A percentile compares a stretch with the other conserved stretches of the same genome.
Evolutionary conservation across 208 protist species (phyloP).

Genomic region (Phytomonas francai): DNA sequence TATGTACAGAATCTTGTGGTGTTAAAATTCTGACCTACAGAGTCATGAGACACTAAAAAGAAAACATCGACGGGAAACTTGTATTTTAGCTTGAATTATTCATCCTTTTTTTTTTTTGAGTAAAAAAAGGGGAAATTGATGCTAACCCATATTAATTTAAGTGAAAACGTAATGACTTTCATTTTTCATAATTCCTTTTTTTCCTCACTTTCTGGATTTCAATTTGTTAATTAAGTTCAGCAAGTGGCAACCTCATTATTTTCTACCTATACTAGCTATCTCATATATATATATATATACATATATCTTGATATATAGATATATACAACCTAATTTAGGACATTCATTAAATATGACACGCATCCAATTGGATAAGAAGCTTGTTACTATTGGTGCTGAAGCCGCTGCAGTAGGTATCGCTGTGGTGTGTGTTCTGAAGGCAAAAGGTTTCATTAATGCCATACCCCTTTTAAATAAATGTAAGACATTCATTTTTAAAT

Average conservation of each 20-base stretch:
- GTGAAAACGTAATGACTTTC: neutral
- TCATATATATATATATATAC: neutral
- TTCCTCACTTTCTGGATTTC: slow-evolving; percentile 1
- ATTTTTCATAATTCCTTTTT: slow-evolving; percentile 13
- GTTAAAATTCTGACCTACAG: neutral
- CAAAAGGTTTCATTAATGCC: neutral
- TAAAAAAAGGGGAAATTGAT: neutral
- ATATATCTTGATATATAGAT: neutral
- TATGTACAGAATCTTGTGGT: slow-evolving; percentile 1
- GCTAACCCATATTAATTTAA: too few relatives aligned
- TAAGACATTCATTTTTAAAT: neutral
- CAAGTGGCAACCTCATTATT: neutral
- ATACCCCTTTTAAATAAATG: neutral
- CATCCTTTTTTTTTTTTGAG: neutral
- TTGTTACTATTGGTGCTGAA: neutral
- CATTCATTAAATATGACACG: neutral
- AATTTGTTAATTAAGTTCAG: neutral
- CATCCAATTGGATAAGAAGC: neutral
- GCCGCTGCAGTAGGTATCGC: neutral
- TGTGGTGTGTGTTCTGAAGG: neutral
- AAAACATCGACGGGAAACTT: neutral
- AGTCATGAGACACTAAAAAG: neutral
- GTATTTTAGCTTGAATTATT: neutral
- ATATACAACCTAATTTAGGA: neutral
- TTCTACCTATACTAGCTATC: neutral